Percentiles rank a stretch among this genome's conserved stretches.
phyloP scores from a whole-genome alignment of 441 rosid species.

The Francoa sonchifolia region DNA sequence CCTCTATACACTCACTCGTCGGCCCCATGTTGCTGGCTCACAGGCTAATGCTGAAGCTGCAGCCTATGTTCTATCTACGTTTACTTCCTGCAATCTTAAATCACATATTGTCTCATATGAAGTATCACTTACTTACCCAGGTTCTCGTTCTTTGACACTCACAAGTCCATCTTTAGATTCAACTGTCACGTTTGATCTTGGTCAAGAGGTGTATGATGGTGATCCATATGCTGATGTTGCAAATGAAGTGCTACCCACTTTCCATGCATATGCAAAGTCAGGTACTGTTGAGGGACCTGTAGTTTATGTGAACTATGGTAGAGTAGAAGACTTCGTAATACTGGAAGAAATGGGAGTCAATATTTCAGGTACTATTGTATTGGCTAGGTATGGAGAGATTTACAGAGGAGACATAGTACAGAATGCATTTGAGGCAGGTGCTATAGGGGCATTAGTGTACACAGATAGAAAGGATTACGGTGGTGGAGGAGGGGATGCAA shows the following conservation, averaged over 20 bases:
- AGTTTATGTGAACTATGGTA: constrained; percentile 61
- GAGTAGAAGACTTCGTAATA: constrained; percentile 42
- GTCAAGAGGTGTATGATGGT: constrained; percentile 40
- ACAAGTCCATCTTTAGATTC: constrained; percentile 14
- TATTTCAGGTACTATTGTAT: constrained; percentile 33
- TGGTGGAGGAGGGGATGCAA: constrained; percentile 29
- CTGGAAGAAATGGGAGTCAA: constrained; percentile 37
- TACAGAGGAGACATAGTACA: constrained; percentile 66
- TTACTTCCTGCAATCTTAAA: constrained; percentile 30
- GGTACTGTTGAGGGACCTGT: constrained; percentile 44
- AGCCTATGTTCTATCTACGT: constrained; percentile 32
- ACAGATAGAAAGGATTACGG: constrained; percentile 67
- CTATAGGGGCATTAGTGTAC: constrained; percentile 29
- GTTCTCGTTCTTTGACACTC: constrained; percentile 43
- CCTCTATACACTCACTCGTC: constrained; percentile 61
- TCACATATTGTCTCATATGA: constrained; percentile 36
- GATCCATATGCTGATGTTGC: constrained; percentile 49
- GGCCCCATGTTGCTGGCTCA: constrained; percentile 71
- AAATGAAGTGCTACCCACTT: constrained; percentile 38
- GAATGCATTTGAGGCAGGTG: constrained; percentile 37
- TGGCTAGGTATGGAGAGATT: constrained; percentile 60
- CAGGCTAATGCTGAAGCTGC: constrained; percentile 62
- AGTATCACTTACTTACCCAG: constrained; percentile 55
- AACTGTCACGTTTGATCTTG: constrained; percentile 26
- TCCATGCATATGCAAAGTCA: constrained; percentile 71